Evolutionary conservation across 768 basidiomycete genomes (phyloP).

Genomic region (Leccinum longicurvipes): DNA sequence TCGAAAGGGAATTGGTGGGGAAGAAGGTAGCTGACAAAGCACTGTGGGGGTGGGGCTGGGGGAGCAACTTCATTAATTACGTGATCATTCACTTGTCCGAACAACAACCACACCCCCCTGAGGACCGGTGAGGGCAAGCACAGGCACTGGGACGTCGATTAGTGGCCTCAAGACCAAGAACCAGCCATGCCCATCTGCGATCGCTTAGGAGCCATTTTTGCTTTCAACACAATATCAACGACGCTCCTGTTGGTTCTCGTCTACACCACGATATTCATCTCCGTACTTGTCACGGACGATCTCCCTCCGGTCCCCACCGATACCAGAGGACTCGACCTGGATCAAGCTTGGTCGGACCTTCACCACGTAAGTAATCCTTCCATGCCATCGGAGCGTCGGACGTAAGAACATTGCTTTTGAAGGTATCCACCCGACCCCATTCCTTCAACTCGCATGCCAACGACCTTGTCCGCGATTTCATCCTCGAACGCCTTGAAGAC

Average conservation of each 20-base stretch:
- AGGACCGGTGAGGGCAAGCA: too few relatives aligned
- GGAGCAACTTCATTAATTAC: not conserved
- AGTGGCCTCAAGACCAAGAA: not conserved
- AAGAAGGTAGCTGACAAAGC: too few relatives aligned
- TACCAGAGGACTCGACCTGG: conserved; percentile 45
- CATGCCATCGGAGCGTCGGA: too few relatives aligned
- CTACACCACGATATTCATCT: conserved; percentile 46
- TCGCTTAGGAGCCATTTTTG: conserved; percentile 25
- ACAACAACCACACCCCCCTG: too few relatives aligned
- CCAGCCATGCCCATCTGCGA: conserved; percentile 25
- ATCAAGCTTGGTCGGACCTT: conserved; percentile 57
- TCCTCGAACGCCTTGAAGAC: conserved; percentile 51
- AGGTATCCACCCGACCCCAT: conserved; percentile 70
- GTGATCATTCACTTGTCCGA: too few relatives aligned
- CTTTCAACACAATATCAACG: conserved; percentile 41
- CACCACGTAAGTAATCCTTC: conserved; percentile 39
- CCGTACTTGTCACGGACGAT: conserved; percentile 48
- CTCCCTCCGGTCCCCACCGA: conserved; percentile 44
- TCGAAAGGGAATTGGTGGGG: too few relatives aligned
- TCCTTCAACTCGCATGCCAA: conserved; percentile 79
- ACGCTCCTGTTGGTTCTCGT: conserved; percentile 45
- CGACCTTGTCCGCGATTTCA: conserved; percentile 57
- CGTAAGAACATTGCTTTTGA: not conserved
- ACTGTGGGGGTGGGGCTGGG: too few relatives aligned
- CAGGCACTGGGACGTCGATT: not conserved